Conservation (phyloP, 1,284 basidiomycete species). For the Fistulina hepatica region DNA sequence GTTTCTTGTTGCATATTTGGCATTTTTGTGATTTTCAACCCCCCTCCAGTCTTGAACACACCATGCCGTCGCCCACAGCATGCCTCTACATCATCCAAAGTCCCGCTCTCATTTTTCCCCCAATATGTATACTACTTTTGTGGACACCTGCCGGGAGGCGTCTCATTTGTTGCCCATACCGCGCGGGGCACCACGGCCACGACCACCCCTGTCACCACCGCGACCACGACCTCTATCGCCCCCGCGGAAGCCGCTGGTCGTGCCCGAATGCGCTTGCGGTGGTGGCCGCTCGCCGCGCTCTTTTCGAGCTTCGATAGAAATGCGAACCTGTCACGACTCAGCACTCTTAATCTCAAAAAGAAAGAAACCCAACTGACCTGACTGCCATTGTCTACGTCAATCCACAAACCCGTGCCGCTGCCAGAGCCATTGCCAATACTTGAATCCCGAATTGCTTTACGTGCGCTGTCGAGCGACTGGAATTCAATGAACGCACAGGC, state of each 20-base stretch:
- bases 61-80: no score
- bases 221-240: conserved; percentile 27
- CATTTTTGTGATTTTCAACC: no score
- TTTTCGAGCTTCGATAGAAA: conserved; percentile 82
- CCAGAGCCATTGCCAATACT: conserved; percentile 60
- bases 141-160: no score
- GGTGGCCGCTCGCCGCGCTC: conserved; percentile 70
- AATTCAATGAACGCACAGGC: conserved; percentile 97
- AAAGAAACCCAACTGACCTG: conserved; percentile 4
- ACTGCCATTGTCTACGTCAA: conserved; percentile 46
- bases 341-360: conserved; percentile 1
- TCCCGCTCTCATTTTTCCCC: no score
- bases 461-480: conserved; percentile 64
- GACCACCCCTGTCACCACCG: conserved; percentile 22
- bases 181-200: conserved; percentile 18
- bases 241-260: conserved; percentile 28
- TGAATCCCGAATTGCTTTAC: conserved; percentile 73
- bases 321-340: conserved; percentile 35
- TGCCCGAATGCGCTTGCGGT: conserved; percentile 31
- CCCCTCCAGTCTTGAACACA: no score
- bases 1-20: no score
- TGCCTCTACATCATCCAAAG: no score
- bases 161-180: no score
- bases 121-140: no score
- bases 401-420: conserved; percentile 70